Conservation (phyloP, 768 basidiomycete genomes). For the Dioszegia hungarica region DNA sequence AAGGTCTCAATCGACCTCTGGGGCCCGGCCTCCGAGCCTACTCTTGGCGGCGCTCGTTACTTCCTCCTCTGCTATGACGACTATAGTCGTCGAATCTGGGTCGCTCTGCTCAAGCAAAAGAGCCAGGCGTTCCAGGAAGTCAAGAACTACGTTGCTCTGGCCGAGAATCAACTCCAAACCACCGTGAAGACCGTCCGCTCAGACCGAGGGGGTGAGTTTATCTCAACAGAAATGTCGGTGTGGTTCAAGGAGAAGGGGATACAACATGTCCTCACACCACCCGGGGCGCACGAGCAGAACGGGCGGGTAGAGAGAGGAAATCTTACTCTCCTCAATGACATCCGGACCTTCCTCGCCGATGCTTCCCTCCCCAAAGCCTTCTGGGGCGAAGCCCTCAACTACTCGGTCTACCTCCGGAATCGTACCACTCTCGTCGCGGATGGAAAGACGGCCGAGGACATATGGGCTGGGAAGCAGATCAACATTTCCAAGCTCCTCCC, state of each 20-base stretch:
- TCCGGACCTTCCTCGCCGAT: not conserved
- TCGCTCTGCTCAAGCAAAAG: not conserved
- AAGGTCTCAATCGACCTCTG: not conserved
- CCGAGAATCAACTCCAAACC: not conserved
- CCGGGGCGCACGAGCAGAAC: not conserved
- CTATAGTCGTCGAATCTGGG: not conserved
- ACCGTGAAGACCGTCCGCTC: not conserved
- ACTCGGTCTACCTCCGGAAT: not conserved
- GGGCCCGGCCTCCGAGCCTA: not conserved
- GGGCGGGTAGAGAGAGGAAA: not conserved
- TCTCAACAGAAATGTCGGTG: not conserved
- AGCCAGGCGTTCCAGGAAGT: not conserved
- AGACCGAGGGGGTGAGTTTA: constrained; percentile 4
- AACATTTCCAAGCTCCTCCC: too few relatives aligned
- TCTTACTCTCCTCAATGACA: not conserved
- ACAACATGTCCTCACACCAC: not conserved
- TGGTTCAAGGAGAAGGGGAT: not conserved
- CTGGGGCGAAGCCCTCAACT: not conserved
- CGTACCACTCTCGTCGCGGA: not conserved
- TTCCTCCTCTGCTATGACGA: not conserved
- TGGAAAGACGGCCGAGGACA: not conserved
- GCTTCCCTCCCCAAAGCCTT: not conserved
- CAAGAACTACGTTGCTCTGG: not conserved
- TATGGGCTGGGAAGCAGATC: too few relatives aligned
- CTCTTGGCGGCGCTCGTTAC: not conserved